Percentiles rank a stretch among this genome's conserved stretches.
Conservation (phyloP, 768 basidiomycete species). For the Termitomyces sp. region DNA sequence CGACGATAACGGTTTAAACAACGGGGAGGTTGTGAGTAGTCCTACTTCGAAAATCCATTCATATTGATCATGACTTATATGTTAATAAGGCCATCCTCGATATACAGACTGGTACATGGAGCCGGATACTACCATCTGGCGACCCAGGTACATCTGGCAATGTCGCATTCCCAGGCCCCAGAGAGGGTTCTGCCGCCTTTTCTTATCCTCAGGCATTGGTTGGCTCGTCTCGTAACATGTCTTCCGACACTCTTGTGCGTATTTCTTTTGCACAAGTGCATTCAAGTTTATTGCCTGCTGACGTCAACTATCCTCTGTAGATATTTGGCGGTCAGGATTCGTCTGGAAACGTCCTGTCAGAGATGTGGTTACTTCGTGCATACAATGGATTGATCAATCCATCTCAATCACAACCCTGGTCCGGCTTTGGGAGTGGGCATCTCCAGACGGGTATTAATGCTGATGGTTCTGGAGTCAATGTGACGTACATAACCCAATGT, state of each 20-base stretch:
- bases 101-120: constrained; percentile 58
- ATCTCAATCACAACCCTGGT: constrained; percentile 47
- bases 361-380: constrained; percentile 74
- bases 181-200: constrained; percentile 65
- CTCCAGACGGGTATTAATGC: constrained; percentile 62
- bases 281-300: not conserved
- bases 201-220: constrained; percentile 52
- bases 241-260: constrained; percentile 62
- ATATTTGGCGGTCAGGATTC: constrained; percentile 74
- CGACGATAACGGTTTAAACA: constrained; percentile 52
- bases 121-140: constrained; percentile 67
- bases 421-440: constrained; percentile 58
- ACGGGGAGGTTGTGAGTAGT: constrained; percentile 66
- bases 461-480: constrained; percentile 59
- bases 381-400: constrained; percentile 59
- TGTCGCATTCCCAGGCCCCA: constrained; percentile 54
- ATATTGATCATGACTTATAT: constrained; percentile 18
- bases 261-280: not conserved
- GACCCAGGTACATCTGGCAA: constrained; percentile 56
- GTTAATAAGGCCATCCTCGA: constrained; percentile 66
- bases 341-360: constrained; percentile 60
- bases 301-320: constrained; percentile 18
- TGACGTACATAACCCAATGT: constrained; percentile 57
- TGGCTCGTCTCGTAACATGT: constrained; percentile 39
- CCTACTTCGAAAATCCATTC: not conserved